Evolutionary conservation across 441 rosid species (phyloP).

Genomic region (Jatropha multifida): DNA sequence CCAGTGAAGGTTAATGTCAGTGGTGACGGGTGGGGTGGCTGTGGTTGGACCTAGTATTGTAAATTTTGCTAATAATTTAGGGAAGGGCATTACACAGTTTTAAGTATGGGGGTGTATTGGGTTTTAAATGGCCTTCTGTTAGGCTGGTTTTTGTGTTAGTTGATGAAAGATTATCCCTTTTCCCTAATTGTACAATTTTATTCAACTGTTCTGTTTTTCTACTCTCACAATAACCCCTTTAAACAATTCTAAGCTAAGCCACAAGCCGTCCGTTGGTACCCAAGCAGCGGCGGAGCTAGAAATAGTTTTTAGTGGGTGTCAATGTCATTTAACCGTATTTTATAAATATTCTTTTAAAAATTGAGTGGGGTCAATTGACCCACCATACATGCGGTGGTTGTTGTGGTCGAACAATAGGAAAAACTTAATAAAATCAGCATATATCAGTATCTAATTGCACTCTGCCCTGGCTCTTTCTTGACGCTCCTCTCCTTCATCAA

Average conservation of each 20-base stretch:
- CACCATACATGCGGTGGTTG: too few relatives aligned
- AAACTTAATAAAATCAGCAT: background rate
- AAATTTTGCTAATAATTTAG: background rate
- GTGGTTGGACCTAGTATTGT: background rate
- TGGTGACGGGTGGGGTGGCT: background rate
- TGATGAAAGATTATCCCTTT: background rate
- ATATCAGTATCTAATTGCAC: conserved; percentile 27
- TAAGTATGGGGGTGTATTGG: background rate
- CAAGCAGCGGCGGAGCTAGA: too few relatives aligned
- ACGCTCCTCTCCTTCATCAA: conserved; percentile 53
- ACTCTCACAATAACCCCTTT: too few relatives aligned
- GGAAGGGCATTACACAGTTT: background rate
- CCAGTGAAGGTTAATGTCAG: background rate
- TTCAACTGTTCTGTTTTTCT: too few relatives aligned
- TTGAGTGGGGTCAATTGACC: too few relatives aligned
- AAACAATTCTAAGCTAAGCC: too few relatives aligned
- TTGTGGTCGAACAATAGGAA: background rate
- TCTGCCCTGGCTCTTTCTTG: conserved; percentile 53
- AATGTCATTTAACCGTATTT: too few relatives aligned
- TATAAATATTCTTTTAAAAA: too few relatives aligned
- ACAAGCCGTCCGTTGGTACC: too few relatives aligned
- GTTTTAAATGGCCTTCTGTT: background rate
- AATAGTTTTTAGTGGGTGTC: too few relatives aligned
- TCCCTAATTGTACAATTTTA: too few relatives aligned
- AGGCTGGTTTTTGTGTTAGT: background rate